Conservation (phyloP, 192 early-diverging fungal genomes). For the Backusella macrospora region DNA sequence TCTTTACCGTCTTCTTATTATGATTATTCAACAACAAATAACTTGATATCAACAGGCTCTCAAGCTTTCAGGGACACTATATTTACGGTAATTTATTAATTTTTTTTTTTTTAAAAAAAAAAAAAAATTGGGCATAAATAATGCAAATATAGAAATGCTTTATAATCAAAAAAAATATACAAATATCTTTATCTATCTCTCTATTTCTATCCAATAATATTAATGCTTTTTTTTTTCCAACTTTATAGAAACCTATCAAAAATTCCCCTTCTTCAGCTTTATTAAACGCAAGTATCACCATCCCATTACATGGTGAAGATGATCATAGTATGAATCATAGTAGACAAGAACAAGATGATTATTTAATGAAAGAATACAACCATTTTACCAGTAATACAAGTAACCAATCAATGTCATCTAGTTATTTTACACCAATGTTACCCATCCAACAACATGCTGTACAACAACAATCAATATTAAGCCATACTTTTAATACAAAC, state of each 20-base stretch:
- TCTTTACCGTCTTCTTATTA: background rate
- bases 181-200: background rate
- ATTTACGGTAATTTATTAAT: background rate
- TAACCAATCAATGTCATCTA: background rate
- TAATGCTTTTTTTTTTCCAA: too few species aligned
- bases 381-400: background rate
- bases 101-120: too few species aligned
- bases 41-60: slow-evolving; percentile 22
- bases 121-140: background rate
- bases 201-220: background rate
- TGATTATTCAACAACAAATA: background rate
- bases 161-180: background rate
- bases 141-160: background rate
- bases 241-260: slow-evolving; percentile 21
- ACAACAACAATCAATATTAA: background rate
- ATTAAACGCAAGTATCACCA: slow-evolving; percentile 26
- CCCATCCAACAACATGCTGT: background rate
- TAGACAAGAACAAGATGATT: slow-evolving; percentile 4
- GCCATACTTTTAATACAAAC: background rate
- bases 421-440: background rate
- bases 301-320: slow-evolving; percentile 25
- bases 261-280: background rate
- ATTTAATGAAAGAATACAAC: background rate
- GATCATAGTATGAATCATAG: too few species aligned
- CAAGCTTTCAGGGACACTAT: slow-evolving; percentile 17